phyloP scores from a whole-genome alignment of 106 monocot species.

The Iris macrosiphon region DNA sequence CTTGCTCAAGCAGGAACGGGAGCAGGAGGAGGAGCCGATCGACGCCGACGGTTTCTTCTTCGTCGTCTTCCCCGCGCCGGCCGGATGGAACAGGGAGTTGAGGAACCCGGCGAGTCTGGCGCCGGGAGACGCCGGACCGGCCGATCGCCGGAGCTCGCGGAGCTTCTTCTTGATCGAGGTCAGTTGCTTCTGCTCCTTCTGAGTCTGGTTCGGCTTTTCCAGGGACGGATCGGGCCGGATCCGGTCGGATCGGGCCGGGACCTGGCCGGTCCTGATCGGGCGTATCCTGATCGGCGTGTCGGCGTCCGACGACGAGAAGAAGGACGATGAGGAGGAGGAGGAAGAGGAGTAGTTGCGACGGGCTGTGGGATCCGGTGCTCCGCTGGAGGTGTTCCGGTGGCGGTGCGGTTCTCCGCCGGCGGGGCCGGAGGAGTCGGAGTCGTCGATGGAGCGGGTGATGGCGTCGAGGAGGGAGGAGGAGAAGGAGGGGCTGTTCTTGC shows the following conservation, averaged over 20 bases:
- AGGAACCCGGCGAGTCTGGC: conserved; percentile 48
- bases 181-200: conserved; percentile 14
- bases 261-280: background rate
- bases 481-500: conserved; percentile 17
- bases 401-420: no score
- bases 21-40: background rate
- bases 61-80: background rate
- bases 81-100: conserved; percentile 32
- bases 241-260: background rate
- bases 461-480: conserved; percentile 25
- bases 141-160: conserved; percentile 36
- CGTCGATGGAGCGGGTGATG: conserved; percentile 17
- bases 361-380: background rate
- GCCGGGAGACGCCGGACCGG: conserved; percentile 56
- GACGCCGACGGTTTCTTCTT: conserved; percentile 27
- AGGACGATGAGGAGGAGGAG: conserved; percentile 13
- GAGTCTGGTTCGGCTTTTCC: background rate
- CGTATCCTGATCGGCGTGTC: conserved; percentile 10
- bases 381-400: background rate
- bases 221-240: background rate
- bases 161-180: conserved; percentile 27
- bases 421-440: background rate
- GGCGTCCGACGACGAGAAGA: conserved; percentile 16
- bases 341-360: background rate
- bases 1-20: conserved; percentile 41